A percentile compares a stretch with the other conserved stretches of the same genome.
Conservation (phyloP, 2,329 filamentous ascomycete species). For the Trichoderma citrinoviride region DNA sequence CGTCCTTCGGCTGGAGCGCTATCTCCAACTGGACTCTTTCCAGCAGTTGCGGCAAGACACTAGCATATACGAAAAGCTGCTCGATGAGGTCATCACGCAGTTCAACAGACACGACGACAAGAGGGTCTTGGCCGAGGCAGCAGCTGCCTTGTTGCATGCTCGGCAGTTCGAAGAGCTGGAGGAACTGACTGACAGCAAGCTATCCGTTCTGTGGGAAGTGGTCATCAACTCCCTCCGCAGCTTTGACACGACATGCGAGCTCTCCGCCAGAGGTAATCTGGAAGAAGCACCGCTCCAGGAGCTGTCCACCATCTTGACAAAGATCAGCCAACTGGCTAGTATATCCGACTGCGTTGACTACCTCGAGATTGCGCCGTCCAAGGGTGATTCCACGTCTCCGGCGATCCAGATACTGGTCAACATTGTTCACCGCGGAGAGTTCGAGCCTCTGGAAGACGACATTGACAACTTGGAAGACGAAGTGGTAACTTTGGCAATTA, state of each 20-base stretch:
- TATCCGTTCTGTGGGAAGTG: constrained; percentile 84
- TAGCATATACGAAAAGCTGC: constrained; percentile 71
- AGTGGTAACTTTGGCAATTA: constrained; percentile 71
- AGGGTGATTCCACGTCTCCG: constrained; percentile 47
- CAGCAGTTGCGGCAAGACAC: constrained; percentile 85
- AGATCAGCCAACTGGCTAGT: constrained; percentile 76
- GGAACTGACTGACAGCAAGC: constrained; percentile 76
- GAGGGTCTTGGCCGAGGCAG: constrained; percentile 79
- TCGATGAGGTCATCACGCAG: constrained; percentile 91
- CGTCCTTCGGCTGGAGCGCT: constrained; percentile 80
- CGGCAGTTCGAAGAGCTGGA: constrained; percentile 84
- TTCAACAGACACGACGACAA: constrained; percentile 91
- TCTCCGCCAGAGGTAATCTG: constrained; percentile 69
- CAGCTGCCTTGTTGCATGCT: constrained; percentile 77
- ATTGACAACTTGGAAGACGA: constrained; percentile 77
- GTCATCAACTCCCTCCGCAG: constrained; percentile 69
- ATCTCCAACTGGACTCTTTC: constrained; percentile 83
- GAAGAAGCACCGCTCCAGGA: constrained; percentile 63
- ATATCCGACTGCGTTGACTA: constrained; percentile 75
- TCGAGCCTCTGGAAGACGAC: constrained; percentile 65
- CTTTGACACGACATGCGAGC: constrained; percentile 67
- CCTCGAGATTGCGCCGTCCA: constrained; percentile 61
- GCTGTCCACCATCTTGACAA: constrained; percentile 70
- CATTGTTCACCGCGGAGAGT: constrained; percentile 66
- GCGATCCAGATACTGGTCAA: constrained; percentile 69